Conservation (phyloP, 306 rosid genomes). For the Vicia sativa region DNA sequence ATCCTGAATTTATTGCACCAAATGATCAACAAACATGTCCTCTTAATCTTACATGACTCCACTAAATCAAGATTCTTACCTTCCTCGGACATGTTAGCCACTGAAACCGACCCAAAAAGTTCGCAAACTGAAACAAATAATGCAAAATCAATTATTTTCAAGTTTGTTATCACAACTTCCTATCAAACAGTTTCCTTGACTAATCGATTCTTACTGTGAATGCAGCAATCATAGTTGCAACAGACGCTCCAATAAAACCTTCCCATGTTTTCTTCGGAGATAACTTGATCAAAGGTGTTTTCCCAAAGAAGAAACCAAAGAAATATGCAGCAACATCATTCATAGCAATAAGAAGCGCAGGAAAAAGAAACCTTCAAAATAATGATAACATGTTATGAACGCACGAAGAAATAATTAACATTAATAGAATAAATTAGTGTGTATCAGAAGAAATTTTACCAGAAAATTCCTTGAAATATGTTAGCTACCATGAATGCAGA, state of each 20-base stretch:
- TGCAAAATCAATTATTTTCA: not conserved
- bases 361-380: conserved; percentile 86
- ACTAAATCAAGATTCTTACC: conserved; percentile 56
- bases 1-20: conserved; percentile 66
- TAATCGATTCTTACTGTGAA: conserved; percentile 60
- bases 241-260: conserved; percentile 97
- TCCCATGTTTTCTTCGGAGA: conserved; percentile 99
- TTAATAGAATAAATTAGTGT: conserved; percentile 27
- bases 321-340: conserved; percentile 94
- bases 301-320: conserved; percentile 93
- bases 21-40: conserved; percentile 15
- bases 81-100: conserved; percentile 98
- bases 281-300: conserved; percentile 89
- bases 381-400: conserved; percentile 23
- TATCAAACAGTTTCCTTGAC: conserved; percentile 8
- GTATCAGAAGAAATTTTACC: conserved; percentile 55
- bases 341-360: conserved; percentile 83
- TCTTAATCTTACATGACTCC: conserved; percentile 16
- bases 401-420: conserved; percentile 10
- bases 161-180: not conserved
- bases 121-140: conserved; percentile 77
- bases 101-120: conserved; percentile 75
- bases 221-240: conserved; percentile 87
- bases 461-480: conserved; percentile 93
- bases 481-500: conserved; percentile 94